A percentile compares a stretch with the other conserved stretches of the same genome.
Conservation (phyloP, 208 protist species). For the Trypanosoma lewisi region DNA sequence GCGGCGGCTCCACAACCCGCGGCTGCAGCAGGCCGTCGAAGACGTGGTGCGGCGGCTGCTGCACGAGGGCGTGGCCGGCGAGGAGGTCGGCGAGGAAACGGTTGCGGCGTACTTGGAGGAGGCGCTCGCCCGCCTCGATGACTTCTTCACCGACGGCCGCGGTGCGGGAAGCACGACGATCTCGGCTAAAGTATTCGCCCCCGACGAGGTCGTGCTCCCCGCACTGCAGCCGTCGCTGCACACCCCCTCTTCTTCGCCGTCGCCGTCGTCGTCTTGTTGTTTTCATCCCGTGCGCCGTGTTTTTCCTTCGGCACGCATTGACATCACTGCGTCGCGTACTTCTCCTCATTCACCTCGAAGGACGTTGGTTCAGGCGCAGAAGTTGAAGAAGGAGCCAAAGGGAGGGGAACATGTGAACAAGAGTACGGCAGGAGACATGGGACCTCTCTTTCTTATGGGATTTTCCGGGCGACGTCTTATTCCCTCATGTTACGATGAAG, state of each 20-base stretch:
- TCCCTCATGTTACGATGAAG: not conserved
- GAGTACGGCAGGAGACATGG: not conserved
- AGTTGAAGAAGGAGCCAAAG: not conserved
- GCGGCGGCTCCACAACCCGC: constrained; percentile 22
- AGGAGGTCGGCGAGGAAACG: constrained; percentile 23
- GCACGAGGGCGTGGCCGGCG: constrained; percentile 19
- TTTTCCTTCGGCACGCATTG: not conserved
- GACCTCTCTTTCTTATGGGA: not conserved
- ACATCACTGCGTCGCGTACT: not conserved
- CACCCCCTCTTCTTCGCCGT: no score
- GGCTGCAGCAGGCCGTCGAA: constrained; percentile 37
- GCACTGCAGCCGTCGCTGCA: not conserved
- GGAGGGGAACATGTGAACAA: not conserved
- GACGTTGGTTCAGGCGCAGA: not conserved
- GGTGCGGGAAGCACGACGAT: no score
- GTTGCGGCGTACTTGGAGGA: constrained; percentile 24
- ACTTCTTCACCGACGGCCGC: constrained; percentile 2
- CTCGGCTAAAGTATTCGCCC: no score
- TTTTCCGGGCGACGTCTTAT: not conserved
- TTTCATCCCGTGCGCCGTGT: not conserved
- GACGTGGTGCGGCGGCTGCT: constrained; percentile 48
- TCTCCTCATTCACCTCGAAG: not conserved
- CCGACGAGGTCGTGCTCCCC: no score
- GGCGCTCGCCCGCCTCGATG: constrained; percentile 22
- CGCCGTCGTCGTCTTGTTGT: not conserved